Evolutionary conservation across 192 early-diverging fungal species (phyloP), one percentile per base, ranked within the genome.

Genomic region (Entomortierella parvispora): DNA sequence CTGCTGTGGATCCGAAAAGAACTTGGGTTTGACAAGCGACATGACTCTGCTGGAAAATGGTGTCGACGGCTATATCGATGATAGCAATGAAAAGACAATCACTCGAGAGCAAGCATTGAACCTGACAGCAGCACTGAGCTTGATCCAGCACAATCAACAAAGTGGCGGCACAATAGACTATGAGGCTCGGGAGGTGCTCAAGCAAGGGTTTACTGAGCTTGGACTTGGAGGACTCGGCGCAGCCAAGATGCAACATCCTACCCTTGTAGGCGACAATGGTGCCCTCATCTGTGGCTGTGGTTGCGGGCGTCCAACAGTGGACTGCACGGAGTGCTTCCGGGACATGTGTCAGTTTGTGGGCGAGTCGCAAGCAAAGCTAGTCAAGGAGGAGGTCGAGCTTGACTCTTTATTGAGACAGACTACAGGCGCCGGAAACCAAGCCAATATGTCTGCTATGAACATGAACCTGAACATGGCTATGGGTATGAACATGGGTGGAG

Each of bases 231-330:
- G 74, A 32, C 25, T 63, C 37, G 60, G 68, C 10, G 32, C 65
- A 2, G 58, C 61, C 45, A 67, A 68, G 56, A 77, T 64, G 65
- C 74, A 77, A 33, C 74, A 77, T 20, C 74, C 74, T 2, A 77
- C 66, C 0, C 60, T 64, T 11, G 26, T 77, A 3, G 52, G 74
- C 2, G 60, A 77, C 10, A 62, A 68, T 23, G 74, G 74, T 29
- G 74, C 68, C 37, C 31, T 77, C 54, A 77, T 77, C 23, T 77
- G 74, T 42, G 74, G 74, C n/a, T 77, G 74, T 47, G 74, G 74
- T 9, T 77, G 74, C 45, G 74, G 74, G 37, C 74, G 74, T 12
- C 74, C 74, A 2, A 77, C 74, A 0, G 74, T 77, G 8, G 74
- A 77, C 32, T 77, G 74, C 20, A 22, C 65, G 8, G 74, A 77